Base-by-base conservation (phyloP, 2,329 filamentous ascomycete species). In the Colletotrichum melonis region DNA sequence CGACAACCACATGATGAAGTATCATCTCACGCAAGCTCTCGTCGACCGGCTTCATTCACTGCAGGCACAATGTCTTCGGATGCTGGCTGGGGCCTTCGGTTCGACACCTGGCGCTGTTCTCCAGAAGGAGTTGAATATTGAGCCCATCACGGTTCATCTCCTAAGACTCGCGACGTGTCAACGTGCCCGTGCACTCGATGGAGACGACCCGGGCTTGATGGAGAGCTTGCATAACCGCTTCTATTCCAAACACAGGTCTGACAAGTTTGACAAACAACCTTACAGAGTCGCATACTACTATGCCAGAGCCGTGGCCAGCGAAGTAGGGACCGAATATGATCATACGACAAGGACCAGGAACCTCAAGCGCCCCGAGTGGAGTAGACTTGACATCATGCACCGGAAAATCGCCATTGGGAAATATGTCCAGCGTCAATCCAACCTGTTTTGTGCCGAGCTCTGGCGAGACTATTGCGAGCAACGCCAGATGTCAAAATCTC, bases 51-150 rank as follows among this genome's bases (percentile, higher is more conserved):
- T 65, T 22, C 49, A 65, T 14, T 3, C 1, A 1, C n/a, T 65
- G 8, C 63, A 65, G 63, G 26, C 46, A 7, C 16, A 52, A 19
- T 55, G 49, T 24, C 49, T 65, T 1, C 24, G 46, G 12, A 30
- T 24, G 7, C 22, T 56, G 1, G 28, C 49, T 28, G 63, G 63
- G 16, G 63, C 52, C 14, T 42, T 38, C 22, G 22, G n/a, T n/a
- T 38, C 30, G 14, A 65, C 63, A 12, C 56, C 63, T 11, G 32
- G 22, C n/a, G n/a, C 38, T 28, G 28, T 22, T 8, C 49, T 65
- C n/a, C 63, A 57, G 14, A 65, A 57, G 52, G 63, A 65, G 52
- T 1, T 65, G 49, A 32, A 57, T 52, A 30, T 65, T 12, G 49
- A 56, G 52, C 52, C 52, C 12, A 66, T 66, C 28, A 22, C 28